Evolutionary conservation across 495 filamentous ascomycete genomes (phyloP).

Genomic region (Terfezia claveryi): DNA sequence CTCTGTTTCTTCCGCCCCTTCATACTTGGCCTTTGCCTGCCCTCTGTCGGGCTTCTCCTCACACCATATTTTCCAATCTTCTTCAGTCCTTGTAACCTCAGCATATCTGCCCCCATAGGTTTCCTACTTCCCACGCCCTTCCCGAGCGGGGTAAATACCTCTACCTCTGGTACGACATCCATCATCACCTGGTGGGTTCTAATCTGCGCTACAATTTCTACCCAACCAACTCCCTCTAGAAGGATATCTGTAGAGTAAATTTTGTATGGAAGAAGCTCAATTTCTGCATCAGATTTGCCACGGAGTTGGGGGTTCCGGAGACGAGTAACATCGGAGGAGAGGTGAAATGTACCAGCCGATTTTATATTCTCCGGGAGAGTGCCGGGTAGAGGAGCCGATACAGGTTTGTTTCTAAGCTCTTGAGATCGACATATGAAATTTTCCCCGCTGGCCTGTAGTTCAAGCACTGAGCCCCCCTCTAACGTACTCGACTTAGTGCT

Average conservation of each 20-base stretch:
- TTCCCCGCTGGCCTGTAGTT: background rate
- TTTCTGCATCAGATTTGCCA: conserved; percentile 21
- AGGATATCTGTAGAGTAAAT: conserved; percentile 64
- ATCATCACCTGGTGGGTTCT: conserved; percentile 24
- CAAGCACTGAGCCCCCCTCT: background rate
- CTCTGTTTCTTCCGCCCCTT: conserved; percentile 31
- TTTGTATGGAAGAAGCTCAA: conserved; percentile 44
- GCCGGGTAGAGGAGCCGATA: background rate
- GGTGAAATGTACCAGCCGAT: conserved; percentile 50
- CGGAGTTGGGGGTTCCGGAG: conserved; percentile 38
- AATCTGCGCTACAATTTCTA: conserved; percentile 69
- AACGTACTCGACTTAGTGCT: background rate
- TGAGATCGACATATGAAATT: background rate
- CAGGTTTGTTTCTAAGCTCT: background rate
- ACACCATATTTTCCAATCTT: conserved; percentile 8
- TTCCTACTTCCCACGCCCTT: conserved; percentile 43
- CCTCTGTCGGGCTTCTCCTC: conserved; percentile 21
- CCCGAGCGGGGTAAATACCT: conserved; percentile 69
- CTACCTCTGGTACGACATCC: conserved; percentile 27
- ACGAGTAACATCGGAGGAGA: conserved; percentile 64
- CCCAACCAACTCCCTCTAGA: conserved; percentile 79
- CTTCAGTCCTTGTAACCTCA: conserved; percentile 11
- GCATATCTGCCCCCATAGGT: conserved; percentile 53
- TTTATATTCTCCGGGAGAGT: conserved; percentile 23
- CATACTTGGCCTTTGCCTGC: conserved; percentile 31